phyloP scores from a whole-genome alignment of 306 rosid species.

The Carpinus fangiana region DNA sequence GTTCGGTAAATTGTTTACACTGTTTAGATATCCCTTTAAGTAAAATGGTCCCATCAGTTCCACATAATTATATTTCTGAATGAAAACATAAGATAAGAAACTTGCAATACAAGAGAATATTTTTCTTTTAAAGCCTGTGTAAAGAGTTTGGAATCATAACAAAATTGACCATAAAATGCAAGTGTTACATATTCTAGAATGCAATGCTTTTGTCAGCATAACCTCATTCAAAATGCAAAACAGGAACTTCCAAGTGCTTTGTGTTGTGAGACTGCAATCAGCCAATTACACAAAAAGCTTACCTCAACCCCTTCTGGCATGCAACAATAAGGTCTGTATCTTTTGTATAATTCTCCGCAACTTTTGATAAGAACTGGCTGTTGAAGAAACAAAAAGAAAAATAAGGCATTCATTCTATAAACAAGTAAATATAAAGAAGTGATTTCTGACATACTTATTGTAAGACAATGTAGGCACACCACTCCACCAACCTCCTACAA shows the following conservation, averaged over 20 bases:
- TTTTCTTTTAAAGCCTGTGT: background rate
- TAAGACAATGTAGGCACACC: constrained; percentile 80
- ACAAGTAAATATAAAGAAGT: constrained; percentile 18
- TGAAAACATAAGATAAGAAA: background rate
- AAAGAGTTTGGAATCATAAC: background rate
- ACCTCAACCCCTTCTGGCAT: constrained; percentile 95
- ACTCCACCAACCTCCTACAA: constrained; percentile 97
- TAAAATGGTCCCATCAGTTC: background rate
- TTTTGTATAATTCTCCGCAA: constrained; percentile 69
- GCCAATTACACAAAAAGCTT: constrained; percentile 27
- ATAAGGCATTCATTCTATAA: constrained; percentile 15
- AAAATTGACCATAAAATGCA: background rate
- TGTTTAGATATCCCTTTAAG: background rate
- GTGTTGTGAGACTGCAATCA: constrained; percentile 17
- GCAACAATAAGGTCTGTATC: constrained; percentile 86
- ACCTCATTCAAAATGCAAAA: constrained; percentile 6
- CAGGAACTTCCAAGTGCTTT: constrained; percentile 21
- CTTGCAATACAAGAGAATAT: background rate
- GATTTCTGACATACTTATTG: constrained; percentile 47
- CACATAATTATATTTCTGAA: background rate
- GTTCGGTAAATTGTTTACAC: background rate
- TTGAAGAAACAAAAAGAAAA: constrained; percentile 29
- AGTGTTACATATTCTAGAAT: background rate
- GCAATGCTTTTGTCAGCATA: background rate
- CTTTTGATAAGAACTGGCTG: constrained; percentile 77